Evolutionary conservation across 371 early-diverging fungal species (phyloP), one percentile per base, ranked within the genome.

Genomic region (Syncephalis plumigaleata): DNA sequence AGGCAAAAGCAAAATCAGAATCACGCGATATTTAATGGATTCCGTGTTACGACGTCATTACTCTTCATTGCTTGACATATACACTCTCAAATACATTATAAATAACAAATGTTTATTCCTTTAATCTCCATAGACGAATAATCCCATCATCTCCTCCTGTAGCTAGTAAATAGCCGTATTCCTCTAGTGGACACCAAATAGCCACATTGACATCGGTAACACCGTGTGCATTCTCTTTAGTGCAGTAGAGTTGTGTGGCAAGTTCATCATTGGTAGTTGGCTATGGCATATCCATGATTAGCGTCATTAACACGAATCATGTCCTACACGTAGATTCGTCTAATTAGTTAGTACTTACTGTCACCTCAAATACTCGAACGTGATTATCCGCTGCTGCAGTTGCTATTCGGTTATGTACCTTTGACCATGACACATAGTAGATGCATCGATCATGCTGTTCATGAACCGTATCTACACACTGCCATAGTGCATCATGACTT

Each of bases 361-460:
- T n/a, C n/a, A n/a, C n/a, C n/a, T 31, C 64, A 59, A 84, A 77
- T 3, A 90, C 53, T 1, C 74, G 66, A 36, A 94, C 71, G 2
- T 60, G 57, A 60, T 89, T 88, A 60, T 95, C 95, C 3, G 86
- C 88, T 45, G 81, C 71, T 2, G 81, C 78, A 26, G 85, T 89
- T 1, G 87, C 89, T 36, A 95, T 70, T 24, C 52, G 54, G 40
- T 67, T 50, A 18, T 67, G 59, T 18, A 65, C 60, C 37, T 79
- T 78, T 17, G 83, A 79, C 93, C 93, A 95, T 25, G 93, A 84
- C 0, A 95, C 91, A 2, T 84, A 81, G 58, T 89, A 95, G 38
- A 95, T 83, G 31, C 87, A 77, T 24, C 92, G 70, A 8, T 68
- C 59, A 55, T 91, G 89, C 17, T 68, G 64, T 1, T 84, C 77